Evolutionary conservation across 73 alveolate genomes (phyloP), one percentile per base, ranked within the genome.

Genomic region (Breviolum minutum): DNA sequence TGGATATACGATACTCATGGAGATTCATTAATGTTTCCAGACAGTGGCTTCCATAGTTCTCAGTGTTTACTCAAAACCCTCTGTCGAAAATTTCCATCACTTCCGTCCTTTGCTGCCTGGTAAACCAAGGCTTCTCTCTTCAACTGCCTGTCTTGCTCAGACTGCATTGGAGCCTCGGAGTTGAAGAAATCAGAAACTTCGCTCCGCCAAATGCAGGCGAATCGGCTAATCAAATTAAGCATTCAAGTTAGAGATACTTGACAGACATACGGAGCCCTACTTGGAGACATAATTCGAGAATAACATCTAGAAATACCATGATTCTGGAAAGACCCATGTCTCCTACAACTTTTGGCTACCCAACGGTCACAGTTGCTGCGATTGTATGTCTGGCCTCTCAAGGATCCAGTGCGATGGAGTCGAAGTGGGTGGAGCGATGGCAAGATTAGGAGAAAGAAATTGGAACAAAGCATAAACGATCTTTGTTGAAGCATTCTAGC

Each of bases 51-150:
- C 54, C 54, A 40, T 40, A 40, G 54, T 40, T 40, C 54, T 40
- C 54, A 0, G 54, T 40, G 54, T n/a, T n/a, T n/a, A 40, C 54
- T 40, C 54, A 40, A 40, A 40, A 40, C 54, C 54, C 54, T 40
- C 54, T 40, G 54, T 40, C 54, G 54, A 40, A 40, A 3, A 40
- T 40, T 40, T 40, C 54, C 54, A 40, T 3, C 54, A 40, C 63
- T 14, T 32, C 54, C 68, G 54, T 19, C 88, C n/a, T n/a, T n/a
- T n/a, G n/a, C n/a, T 66, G 74, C 74, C 92, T 83, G 92, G 60
- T 83, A 60, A 20, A 83, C 74, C 92, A 83, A 61, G 54, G 92
- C 92, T 40, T 83, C 92, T 22, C 92, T 54, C 92, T 83, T 83
- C 64, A 83, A 73, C 74, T 61, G 92, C 61, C 13, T 54, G 61